These are phyloP conservation scores for Psilocybe azurescens DNA, from an alignment of 768 basidiomycete species.

Conservation along the genomic window DNA sequence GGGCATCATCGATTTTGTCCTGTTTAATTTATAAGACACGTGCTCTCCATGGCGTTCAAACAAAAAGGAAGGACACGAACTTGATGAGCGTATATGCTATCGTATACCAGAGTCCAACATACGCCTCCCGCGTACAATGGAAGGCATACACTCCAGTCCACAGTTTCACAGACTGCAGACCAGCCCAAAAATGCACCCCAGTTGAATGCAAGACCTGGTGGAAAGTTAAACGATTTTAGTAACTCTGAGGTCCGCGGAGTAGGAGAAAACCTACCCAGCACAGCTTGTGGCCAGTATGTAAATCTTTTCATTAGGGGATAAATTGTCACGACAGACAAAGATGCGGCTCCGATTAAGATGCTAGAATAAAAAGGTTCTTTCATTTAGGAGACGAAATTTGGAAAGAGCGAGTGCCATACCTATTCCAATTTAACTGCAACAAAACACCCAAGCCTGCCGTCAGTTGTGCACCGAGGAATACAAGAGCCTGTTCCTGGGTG, in stretches of 20 bases:
- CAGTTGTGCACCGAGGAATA: constrained; percentile 84
- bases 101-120: constrained; percentile 96
- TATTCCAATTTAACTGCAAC: constrained; percentile 94
- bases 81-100: constrained; percentile 98
- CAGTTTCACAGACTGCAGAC: constrained; percentile 87
- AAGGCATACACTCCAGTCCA: constrained; percentile 82
- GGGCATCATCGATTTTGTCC: constrained; percentile 93
- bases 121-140: constrained; percentile 92
- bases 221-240: neutral
- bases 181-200: constrained; percentile 97
- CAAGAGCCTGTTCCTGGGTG: constrained; percentile 72
- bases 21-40: constrained; percentile 32
- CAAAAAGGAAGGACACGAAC: constrained; percentile 38
- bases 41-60: neutral
- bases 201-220: constrained; percentile 91
- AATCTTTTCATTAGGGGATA: constrained; percentile 98
- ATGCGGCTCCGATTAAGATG: constrained; percentile 91
- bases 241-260: neutral
- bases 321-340: constrained; percentile 82
- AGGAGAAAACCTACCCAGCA: constrained; percentile 69
- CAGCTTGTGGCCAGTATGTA: constrained; percentile 96
- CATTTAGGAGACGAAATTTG: neutral
- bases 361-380: constrained; percentile 41
- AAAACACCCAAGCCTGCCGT: constrained; percentile 83
- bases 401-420: constrained; percentile 46